Evolutionary conservation across 306 rosid genomes (phyloP), one percentile per base, ranked within the genome.

Genomic region (Gynostemma pentaphyllum): DNA sequence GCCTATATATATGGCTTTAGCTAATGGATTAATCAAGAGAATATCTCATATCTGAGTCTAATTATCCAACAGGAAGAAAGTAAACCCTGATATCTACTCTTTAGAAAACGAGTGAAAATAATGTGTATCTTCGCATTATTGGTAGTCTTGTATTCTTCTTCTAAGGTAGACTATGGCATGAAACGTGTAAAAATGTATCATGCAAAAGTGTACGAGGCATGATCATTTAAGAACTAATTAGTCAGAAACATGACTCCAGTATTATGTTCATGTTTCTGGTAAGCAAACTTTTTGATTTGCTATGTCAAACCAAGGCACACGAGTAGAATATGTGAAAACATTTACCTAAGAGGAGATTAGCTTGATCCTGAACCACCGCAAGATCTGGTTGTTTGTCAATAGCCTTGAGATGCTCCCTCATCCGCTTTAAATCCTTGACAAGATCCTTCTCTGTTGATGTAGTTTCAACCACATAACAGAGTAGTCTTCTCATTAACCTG

Each of bases 401-500:
- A 29, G 74, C 71, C 73, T 61, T 65, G 30, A 92, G 94, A 75
- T 62, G 90, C 36, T 84, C 83, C 34, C 79, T 86, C 88, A 88
- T 84, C 24, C 49, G 75, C 74, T 72, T 79, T 40, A 79, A 59
- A 49, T 82, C 84, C 79, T 64, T 82, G 12, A 71, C 41, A 64
- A 82, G 71, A 70, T 79, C 87, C 55, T 72, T 82, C 51, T 82
- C 84, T 36, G 72, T 5, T 5, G 49, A 62, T 37, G 62, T 67
- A 48, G 74, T 59, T 54, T 66, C 76, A 14, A 69, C 67, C 53
- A 79, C 64, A 61, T 2, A 64, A 68, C 56, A 45, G 44, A 88
- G 32, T 39, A 88, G 87, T 61, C 76, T 78, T 82, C 87, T 86
- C 85, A 86, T 86, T 63, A 86, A 67, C 72, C 75, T 79, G 62